Conservation (phyloP, 768 basidiomycete genomes). For the Lentinula lateritia region DNA sequence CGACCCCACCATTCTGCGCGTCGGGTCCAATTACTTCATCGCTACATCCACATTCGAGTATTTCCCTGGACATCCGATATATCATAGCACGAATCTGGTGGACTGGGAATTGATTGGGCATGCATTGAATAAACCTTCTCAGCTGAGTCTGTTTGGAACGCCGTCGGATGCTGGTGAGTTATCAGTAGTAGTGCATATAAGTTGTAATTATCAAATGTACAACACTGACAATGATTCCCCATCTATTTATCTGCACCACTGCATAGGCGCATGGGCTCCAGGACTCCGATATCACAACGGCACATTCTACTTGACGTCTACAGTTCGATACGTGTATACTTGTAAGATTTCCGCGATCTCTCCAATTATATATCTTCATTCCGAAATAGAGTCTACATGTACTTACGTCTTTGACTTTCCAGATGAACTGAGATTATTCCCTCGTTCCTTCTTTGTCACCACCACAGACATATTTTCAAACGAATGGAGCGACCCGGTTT, state of each 20-base stretch:
- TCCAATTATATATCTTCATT: not conserved
- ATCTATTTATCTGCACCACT: conserved; percentile 9
- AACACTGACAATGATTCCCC: no score
- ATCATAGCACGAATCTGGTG: conserved; percentile 32
- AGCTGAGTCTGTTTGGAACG: conserved; percentile 29
- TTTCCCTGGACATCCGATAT: conserved; percentile 36
- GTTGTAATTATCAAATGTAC: not conserved
- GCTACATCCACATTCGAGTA: conserved; percentile 34
- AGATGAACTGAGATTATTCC: conserved; percentile 33
- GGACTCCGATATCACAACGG: conserved; percentile 28
- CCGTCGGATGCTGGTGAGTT: conserved; percentile 30
- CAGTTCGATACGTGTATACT: conserved; percentile 34
- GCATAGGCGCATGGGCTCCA: conserved; percentile 27
- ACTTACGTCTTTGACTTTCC: not conserved
- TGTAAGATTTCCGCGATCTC: conserved; percentile 14
- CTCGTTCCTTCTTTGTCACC: conserved; percentile 33
- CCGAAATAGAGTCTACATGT: not conserved
- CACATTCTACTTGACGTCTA: conserved; percentile 29
- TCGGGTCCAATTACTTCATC: conserved; percentile 33
- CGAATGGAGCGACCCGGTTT: conserved; percentile 35
- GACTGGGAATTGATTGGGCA: conserved; percentile 33
- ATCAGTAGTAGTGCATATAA: not conserved
- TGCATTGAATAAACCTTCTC: conserved; percentile 28
- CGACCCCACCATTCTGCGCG: conserved; percentile 33
- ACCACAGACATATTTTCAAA: conserved; percentile 33